Evolutionary conservation across 2,329 filamentous ascomycete species (phyloP).

Genomic region (Aspergillus ruber): DNA sequence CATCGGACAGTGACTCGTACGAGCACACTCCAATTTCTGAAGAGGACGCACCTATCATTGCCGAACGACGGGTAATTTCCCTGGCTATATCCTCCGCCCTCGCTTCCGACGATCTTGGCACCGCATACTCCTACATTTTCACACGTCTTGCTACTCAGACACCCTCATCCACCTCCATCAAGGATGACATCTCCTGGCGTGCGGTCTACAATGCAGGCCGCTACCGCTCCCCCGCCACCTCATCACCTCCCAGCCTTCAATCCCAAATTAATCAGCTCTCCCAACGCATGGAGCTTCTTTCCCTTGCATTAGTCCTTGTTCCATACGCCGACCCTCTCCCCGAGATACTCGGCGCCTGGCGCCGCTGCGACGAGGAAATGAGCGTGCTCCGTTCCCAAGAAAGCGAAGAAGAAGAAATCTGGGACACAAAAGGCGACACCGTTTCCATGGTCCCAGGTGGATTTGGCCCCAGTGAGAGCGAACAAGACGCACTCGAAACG

Average conservation of each 20-base stretch:
- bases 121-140: conserved; percentile 61
- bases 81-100: conserved; percentile 43
- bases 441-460: conserved; percentile 36
- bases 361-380: conserved; percentile 57
- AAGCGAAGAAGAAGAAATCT: conserved; percentile 50
- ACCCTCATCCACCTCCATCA: conserved; percentile 22
- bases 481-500: conserved; percentile 42
- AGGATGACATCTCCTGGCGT: conserved; percentile 58
- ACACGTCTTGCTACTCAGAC: conserved; percentile 45
- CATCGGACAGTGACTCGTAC: conserved; percentile 15
- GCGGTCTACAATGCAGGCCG: conserved; percentile 58
- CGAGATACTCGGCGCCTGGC: conserved; percentile 58
- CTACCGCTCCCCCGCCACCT: conserved; percentile 36
- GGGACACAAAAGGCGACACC: conserved; percentile 51
- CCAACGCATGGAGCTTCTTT: conserved; percentile 60
- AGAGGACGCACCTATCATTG: conserved; percentile 28
- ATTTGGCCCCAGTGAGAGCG: conserved; percentile 38
- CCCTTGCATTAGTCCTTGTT: conserved; percentile 54
- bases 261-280: conserved; percentile 50
- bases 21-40: conserved; percentile 9
- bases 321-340: conserved; percentile 50
- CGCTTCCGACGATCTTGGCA: conserved; percentile 46
- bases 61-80: conserved; percentile 42
- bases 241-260: conserved; percentile 26
- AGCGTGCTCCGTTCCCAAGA: conserved; percentile 49